These are phyloP conservation scores for Mycogone perniciosa DNA, from an alignment of 2,329 filamentous ascomycete genomes.

Conservation along the genomic window DNA sequence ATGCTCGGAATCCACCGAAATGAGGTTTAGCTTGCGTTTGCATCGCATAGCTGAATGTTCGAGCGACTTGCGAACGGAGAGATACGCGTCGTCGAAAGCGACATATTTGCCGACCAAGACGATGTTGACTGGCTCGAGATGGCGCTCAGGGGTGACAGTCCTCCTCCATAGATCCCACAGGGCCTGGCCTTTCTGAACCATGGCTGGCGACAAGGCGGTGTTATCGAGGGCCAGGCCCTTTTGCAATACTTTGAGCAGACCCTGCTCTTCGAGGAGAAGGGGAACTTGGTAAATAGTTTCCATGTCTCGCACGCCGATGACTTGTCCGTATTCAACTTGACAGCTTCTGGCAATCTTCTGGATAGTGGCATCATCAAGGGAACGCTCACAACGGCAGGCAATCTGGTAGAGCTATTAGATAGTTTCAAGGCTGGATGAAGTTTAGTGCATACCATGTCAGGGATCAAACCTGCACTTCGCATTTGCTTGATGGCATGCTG, in stretches of 20 bases:
- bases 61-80: conserved; percentile 74
- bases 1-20: conserved; percentile 79
- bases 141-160: conserved; percentile 60
- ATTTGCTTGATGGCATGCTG: conserved; percentile 83
- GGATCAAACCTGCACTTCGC: conserved; percentile 70
- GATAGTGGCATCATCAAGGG: conserved; percentile 66
- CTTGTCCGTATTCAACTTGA: conserved; percentile 78
- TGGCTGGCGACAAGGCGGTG: conserved; percentile 43
- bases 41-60: conserved; percentile 91
- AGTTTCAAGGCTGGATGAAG: neutral
- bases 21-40: conserved; percentile 67
- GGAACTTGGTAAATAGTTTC: conserved; percentile 91
- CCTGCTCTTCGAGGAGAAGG: conserved; percentile 79
- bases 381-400: conserved; percentile 81
- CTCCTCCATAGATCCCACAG: conserved; percentile 76
- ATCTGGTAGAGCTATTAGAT: conserved; percentile 47
- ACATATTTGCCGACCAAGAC: conserved; percentile 91
- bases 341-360: conserved; percentile 87
- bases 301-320: conserved; percentile 86
- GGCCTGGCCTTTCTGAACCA: conserved; percentile 56
- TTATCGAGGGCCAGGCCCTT: conserved; percentile 59
- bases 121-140: conserved; percentile 65
- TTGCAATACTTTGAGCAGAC: conserved; percentile 61
- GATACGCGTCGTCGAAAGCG: conserved; percentile 76
- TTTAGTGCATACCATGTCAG: conserved; percentile 52